These are phyloP conservation scores for Ceratobasidium sp. DNA, from an alignment of 1,284 basidiomycete species.

Conservation along the genomic window DNA sequence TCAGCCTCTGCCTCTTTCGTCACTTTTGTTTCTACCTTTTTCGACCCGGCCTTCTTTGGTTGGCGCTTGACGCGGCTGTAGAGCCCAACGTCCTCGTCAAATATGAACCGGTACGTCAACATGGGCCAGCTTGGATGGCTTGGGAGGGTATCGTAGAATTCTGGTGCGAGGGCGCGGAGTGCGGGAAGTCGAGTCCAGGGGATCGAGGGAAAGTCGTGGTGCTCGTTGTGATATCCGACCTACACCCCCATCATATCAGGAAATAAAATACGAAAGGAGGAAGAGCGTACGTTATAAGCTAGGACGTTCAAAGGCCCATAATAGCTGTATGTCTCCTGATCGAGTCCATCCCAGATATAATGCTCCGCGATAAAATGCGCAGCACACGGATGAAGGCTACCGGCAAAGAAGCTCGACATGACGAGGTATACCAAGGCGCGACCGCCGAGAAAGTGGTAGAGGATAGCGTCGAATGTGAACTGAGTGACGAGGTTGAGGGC, in stretches of 20 bases:
- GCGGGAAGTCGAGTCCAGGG: conserved; percentile 95
- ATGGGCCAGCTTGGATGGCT: conserved; percentile 93
- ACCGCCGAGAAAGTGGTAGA: conserved; percentile 73
- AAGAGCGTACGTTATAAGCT: conserved; percentile 87
- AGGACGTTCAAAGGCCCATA: conserved; percentile 93
- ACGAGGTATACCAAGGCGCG: conserved; percentile 87
- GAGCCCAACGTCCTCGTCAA: conserved; percentile 85
- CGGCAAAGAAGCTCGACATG: conserved; percentile 93
- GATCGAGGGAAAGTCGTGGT: conserved; percentile 97
- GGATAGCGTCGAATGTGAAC: conserved; percentile 77
- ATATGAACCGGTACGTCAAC: conserved; percentile 94
- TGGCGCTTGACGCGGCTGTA: conserved; percentile 64
- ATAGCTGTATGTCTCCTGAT: conserved; percentile 97
- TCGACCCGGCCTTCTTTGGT: conserved; percentile 42
- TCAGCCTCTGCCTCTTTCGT: not conserved
- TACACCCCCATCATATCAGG: conserved; percentile 54
- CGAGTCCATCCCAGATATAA: conserved; percentile 89
- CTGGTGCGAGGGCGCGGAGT: conserved; percentile 85
- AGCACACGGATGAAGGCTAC: conserved; percentile 93
- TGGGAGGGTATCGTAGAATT: conserved; percentile 93
- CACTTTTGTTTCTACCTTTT: not conserved
- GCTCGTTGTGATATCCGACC: conserved; percentile 99
- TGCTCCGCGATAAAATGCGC: conserved; percentile 99
- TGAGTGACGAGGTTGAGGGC: conserved; percentile 80
- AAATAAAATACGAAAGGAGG: conserved; percentile 18